Conservation (phyloP, 148 eudicot species). For the Rhododendron mucronatum region DNA sequence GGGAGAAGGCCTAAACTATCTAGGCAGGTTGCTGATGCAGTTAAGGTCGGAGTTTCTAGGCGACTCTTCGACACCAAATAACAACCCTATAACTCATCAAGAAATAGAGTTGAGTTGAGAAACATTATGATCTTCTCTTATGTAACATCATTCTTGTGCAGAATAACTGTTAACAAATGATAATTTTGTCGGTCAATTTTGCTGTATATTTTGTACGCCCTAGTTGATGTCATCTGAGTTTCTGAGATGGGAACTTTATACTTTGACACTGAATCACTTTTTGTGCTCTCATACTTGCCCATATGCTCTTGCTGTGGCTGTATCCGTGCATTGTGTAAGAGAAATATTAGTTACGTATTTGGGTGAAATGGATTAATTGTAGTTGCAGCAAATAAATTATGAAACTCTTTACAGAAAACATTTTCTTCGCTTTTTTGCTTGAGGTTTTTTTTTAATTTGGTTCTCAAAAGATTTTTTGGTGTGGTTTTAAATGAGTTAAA, state of each 20-base stretch:
- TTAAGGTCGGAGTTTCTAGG: conserved; percentile 81
- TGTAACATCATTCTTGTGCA: conserved; percentile 8
- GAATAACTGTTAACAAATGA: neutral
- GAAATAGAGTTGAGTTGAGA: conserved; percentile 9
- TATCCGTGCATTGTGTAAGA: neutral
- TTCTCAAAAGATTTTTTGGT: no score
- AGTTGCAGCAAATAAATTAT: neutral
- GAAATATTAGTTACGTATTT: neutral
- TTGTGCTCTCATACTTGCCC: neutral
- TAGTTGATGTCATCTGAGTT: neutral
- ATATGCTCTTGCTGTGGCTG: neutral
- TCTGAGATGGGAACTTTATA: neutral
- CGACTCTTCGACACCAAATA: conserved; percentile 28
- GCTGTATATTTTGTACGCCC: neutral
- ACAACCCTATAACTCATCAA: conserved; percentile 6
- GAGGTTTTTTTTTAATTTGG: neutral
- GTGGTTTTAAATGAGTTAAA: no score
- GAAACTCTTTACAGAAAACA: neutral
- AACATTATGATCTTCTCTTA: neutral
- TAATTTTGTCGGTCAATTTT: neutral
- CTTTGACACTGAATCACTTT: neutral
- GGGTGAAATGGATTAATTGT: neutral
- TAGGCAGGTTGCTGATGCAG: conserved; percentile 91
- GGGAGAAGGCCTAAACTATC: conserved; percentile 94
- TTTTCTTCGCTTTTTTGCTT: neutral